These are phyloP conservation scores for Ophiostoma sp. DNA, from an alignment of 2,329 filamentous ascomycete species.

Conservation along the genomic window DNA sequence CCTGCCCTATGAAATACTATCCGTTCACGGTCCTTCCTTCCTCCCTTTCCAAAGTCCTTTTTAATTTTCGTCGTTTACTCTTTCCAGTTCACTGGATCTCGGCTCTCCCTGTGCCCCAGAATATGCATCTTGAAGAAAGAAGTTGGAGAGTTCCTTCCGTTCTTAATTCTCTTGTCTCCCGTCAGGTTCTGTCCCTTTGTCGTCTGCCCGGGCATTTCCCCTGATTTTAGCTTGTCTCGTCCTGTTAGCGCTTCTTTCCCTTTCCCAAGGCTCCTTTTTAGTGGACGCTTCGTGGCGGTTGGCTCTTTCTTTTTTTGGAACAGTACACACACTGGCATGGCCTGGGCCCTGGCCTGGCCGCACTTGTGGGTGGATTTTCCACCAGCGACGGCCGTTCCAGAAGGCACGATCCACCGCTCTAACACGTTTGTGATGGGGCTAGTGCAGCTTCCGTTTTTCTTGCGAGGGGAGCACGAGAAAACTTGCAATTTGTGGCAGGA, in stretches of 20 bases:
- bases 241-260: background rate
- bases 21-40: background rate
- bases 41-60: background rate
- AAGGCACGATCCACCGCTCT: slow-evolving; percentile 17
- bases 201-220: background rate
- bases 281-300: background rate
- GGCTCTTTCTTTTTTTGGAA: slow-evolving; percentile 26
- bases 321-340: background rate
- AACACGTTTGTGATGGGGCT: slow-evolving; percentile 10
- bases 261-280: background rate
- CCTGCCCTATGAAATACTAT: background rate
- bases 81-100: background rate
- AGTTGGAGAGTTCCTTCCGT: background rate
- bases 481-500: slow-evolving; percentile 1
- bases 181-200: background rate
- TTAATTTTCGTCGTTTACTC: background rate
- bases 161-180: background rate
- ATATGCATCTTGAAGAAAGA: background rate
- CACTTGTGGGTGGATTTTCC: slow-evolving; percentile 7
- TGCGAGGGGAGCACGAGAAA: background rate
- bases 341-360: background rate
- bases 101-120: slow-evolving; percentile 1
- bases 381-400: slow-evolving; percentile 19
- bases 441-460: slow-evolving; percentile 1
- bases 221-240: slow-evolving; percentile 9